Evolutionary conservation across 371 early-diverging fungal genomes (phyloP), one percentile per base, ranked within the genome.

Genomic region (Rhizomucor pusillus): DNA sequence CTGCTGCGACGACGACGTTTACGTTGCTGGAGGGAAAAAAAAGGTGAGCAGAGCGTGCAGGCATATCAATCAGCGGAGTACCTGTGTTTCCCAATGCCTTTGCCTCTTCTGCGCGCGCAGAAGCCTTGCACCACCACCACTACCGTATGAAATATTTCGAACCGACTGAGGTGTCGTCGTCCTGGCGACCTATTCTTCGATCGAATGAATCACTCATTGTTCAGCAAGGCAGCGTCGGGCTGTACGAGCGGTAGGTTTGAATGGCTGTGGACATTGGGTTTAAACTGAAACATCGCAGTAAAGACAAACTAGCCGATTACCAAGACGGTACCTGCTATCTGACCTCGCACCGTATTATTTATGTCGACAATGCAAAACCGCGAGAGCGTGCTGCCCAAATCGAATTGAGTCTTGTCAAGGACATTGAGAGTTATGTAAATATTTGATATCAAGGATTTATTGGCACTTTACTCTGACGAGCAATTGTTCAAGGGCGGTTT

Each of bases 241-340:
- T 90, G 14, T 90, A 90, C 56, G 79, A 85, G 54, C 84, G 86
- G 87, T 82, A 73, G 59, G 57, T 36, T 29, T n/a, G 37, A 29
- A 14, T 20, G 10, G 10, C 2, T 33, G 25, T 3, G 16, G 43
- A 36, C 45, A 16, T n/a, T 40, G 11, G 13, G 19, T 44, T 43
- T 43, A 40, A 18, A 13, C 18, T 23, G 3, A n/a, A 10, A 29
- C 33, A 24, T 44, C 41, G 25, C 43, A 73, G 83, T 36, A 80
- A 81, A 47, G 43, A 56, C 3, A 85, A 86, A 52, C 54, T 82
- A 44, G 73, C 76, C 5, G 68, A 82, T 19, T 86, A 82, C 59
- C 87, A 90, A 59, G 80, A 83, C 56, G 94, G 94, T 20, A 80
- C 85, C 0, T 82, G 84, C 29, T 90, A 90, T 52, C 67, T 90